Conservation (phyloP, 768 basidiomycete genomes). For the Rhizopogon salebrosus region DNA sequence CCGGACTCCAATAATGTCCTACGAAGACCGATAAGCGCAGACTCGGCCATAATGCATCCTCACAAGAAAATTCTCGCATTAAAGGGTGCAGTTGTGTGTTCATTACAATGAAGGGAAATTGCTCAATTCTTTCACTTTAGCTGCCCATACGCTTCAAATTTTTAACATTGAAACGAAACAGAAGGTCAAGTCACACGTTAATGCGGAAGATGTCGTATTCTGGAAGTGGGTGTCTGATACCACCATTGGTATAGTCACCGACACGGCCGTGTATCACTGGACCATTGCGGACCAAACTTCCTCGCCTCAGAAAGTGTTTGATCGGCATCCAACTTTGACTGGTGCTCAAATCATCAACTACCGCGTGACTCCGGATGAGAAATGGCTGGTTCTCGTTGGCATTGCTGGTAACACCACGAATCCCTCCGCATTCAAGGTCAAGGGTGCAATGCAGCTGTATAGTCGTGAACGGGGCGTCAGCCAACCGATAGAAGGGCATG, state of each 20-base stretch:
- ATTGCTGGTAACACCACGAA: constrained; percentile 91
- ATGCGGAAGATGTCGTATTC: constrained; percentile 91
- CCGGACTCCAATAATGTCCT: constrained; percentile 97
- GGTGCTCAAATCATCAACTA: constrained; percentile 99
- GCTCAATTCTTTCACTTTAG: constrained; percentile 36
- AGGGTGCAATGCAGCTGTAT: constrained; percentile 97
- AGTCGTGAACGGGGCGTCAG: constrained; percentile 89
- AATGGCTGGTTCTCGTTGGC: constrained; percentile 96
- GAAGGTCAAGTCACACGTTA: constrained; percentile 94
- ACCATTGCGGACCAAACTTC: constrained; percentile 69
- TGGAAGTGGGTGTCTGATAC: constrained; percentile 98
- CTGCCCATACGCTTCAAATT: constrained; percentile 90
- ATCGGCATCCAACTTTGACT: constrained; percentile 90
- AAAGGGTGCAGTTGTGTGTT: constrained; percentile 50
- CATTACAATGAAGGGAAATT: background rate
- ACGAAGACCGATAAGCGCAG: constrained; percentile 93
- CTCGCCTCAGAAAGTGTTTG: constrained; percentile 88
- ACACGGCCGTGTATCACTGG: constrained; percentile 92
- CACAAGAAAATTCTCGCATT: constrained; percentile 94
- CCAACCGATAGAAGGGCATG: constrained; percentile 98
- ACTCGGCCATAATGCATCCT: constrained; percentile 98
- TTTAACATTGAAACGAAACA: constrained; percentile 98
- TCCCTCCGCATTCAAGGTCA: constrained; percentile 96
- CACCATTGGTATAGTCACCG: constrained; percentile 93
- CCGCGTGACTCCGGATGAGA: constrained; percentile 85